Percentiles rank a stretch among this genome's conserved stretches.
These are phyloP conservation scores for Exophiala sp. DNA, from an alignment of 2,329 filamentous ascomycete genomes.

Conservation along the genomic window DNA sequence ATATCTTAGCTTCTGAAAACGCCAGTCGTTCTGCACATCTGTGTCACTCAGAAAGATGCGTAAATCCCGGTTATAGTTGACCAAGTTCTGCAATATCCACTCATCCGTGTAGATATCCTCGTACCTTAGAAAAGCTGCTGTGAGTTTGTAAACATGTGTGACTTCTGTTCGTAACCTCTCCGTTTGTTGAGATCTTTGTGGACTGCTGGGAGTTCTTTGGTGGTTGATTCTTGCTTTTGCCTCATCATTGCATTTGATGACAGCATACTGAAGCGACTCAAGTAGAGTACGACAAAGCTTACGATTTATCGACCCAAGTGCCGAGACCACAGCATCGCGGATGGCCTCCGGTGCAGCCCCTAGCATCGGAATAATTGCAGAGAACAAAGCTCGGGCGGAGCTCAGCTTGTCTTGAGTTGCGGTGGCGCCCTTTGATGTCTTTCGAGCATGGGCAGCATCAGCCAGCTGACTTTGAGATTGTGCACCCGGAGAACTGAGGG, in stretches of 20 bases:
- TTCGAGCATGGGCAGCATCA: constrained; percentile 71
- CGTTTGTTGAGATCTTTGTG: constrained; percentile 75
- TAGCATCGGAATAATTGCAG: constrained; percentile 83
- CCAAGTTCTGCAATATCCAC: constrained; percentile 84
- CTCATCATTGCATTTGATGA: constrained; percentile 82
- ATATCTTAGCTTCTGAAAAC: constrained; percentile 83
- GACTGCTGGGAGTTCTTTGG: constrained; percentile 77
- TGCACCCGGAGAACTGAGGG: constrained; percentile 76
- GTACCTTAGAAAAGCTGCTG: constrained; percentile 79
- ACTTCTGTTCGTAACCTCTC: constrained; percentile 89
- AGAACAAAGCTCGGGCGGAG: constrained; percentile 84
- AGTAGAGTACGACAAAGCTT: constrained; percentile 88
- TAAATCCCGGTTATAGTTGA: constrained; percentile 85
- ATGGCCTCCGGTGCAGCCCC: constrained; percentile 76
- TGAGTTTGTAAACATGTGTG: constrained; percentile 92
- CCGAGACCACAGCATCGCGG: constrained; percentile 82
- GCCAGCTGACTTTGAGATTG: constrained; percentile 57
- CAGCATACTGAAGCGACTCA: constrained; percentile 83
- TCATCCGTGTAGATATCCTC: constrained; percentile 78
- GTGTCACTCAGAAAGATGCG: constrained; percentile 93
- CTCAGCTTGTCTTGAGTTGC: constrained; percentile 70
- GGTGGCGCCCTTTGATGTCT: constrained; percentile 62
- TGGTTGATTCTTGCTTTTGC: constrained; percentile 78
- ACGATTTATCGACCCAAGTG: constrained; percentile 90
- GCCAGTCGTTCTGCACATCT: constrained; percentile 91